Conservation (phyloP, 139 green algal species). For the Ostreobium quekettii region DNA sequence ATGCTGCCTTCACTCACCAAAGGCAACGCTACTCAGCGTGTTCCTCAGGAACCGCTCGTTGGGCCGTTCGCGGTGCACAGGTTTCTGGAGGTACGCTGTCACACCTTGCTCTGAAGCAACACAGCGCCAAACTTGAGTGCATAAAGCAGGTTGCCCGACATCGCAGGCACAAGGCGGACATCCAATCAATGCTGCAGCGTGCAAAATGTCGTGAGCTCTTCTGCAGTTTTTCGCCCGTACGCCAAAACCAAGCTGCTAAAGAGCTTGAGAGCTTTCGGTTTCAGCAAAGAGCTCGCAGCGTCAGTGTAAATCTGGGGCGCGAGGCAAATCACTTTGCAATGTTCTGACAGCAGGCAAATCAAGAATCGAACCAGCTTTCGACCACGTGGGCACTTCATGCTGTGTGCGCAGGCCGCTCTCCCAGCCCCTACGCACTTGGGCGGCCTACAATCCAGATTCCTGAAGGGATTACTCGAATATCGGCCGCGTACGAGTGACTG, state of each 20-base stretch:
- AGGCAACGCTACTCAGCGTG: constrained; percentile 46
- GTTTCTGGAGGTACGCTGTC: constrained; percentile 36
- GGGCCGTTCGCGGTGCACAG: constrained; percentile 37
- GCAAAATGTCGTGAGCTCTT: too few relatives aligned
- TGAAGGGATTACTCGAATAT: not conserved
- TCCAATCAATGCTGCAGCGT: too few relatives aligned
- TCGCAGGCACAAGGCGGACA: not conserved
- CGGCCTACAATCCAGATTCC: not conserved
- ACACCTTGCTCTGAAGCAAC: constrained; percentile 46
- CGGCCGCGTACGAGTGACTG: not conserved
- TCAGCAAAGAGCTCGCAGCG: too few relatives aligned
- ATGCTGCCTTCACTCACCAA: too few relatives aligned
- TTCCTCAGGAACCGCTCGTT: constrained; percentile 65
- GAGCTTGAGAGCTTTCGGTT: not conserved
- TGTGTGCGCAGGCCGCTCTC: not conserved
- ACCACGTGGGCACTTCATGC: too few relatives aligned
- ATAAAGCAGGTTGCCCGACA: not conserved
- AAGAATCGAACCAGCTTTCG: too few relatives aligned
- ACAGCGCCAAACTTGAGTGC: too few relatives aligned
- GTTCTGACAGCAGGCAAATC: too few relatives aligned
- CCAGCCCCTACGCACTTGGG: not conserved
- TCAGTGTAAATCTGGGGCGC: too few relatives aligned
- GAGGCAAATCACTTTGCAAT: too few relatives aligned
- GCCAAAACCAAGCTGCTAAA: not conserved
- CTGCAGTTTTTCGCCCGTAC: too few relatives aligned